Percentiles rank a stretch among this genome's conserved stretches.
These are phyloP conservation scores for Sclerotinia borealis DNA, from an alignment of 2,329 filamentous ascomycete species.

Conservation along the genomic window DNA sequence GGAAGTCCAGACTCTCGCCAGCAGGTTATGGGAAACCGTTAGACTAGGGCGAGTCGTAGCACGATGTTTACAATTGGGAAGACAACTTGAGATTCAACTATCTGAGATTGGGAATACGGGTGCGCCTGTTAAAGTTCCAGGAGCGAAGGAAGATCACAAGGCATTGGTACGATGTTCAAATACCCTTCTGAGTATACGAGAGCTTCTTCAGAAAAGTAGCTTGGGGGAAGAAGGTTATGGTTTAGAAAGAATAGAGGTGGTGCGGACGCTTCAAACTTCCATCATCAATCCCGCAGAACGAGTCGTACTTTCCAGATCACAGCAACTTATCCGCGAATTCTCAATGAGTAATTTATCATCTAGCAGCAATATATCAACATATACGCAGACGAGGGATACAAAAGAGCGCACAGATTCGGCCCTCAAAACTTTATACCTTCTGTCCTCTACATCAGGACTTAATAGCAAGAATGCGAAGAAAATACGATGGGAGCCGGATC, in stretches of 20 bases:
- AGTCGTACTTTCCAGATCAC: slow-evolving; percentile 64
- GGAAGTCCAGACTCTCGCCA: slow-evolving; percentile 69
- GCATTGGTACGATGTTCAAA: slow-evolving; percentile 78
- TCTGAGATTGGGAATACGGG: slow-evolving; percentile 50
- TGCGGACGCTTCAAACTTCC: slow-evolving; percentile 63
- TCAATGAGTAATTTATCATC: slow-evolving; percentile 56
- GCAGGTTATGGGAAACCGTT: slow-evolving; percentile 74
- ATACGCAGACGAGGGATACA: slow-evolving; percentile 64
- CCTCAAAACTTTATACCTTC: slow-evolving; percentile 68
- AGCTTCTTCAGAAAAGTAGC: slow-evolving; percentile 61
- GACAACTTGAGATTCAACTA: slow-evolving; percentile 83
- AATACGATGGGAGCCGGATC: slow-evolving; percentile 47
- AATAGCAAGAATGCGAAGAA: slow-evolving; percentile 37
- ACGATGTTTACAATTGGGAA: slow-evolving; percentile 71
- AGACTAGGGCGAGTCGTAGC: slow-evolving; percentile 69
- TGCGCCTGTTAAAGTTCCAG: slow-evolving; percentile 32
- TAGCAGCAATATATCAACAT: slow-evolving; percentile 46
- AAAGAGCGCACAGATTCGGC: slow-evolving; percentile 69
- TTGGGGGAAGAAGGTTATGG: slow-evolving; percentile 71
- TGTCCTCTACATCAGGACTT: slow-evolving; percentile 60
- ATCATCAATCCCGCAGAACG: slow-evolving; percentile 68
- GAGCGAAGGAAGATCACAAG: slow-evolving; percentile 58
- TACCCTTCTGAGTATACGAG: slow-evolving; percentile 69
- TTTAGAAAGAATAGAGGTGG: slow-evolving; percentile 65
- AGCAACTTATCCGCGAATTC: slow-evolving; percentile 79